Conservation (phyloP, 129 eudicot species). For the Chrysanthemum seticuspe region DNA sequence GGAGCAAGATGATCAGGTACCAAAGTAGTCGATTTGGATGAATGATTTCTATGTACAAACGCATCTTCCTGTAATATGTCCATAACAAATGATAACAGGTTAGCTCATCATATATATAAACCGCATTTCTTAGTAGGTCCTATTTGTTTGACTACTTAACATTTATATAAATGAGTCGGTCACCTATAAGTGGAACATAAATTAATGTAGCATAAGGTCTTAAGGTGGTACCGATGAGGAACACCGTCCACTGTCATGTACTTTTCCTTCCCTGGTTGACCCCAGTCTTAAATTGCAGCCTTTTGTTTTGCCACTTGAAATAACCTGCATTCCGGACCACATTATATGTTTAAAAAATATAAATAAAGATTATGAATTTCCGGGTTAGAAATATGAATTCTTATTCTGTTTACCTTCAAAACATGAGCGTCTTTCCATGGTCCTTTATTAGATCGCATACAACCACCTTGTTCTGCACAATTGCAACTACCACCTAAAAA, state of each 20-base stretch:
- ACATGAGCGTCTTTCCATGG: conserved; percentile 75
- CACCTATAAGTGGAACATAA: neutral
- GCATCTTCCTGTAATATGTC: conserved; percentile 22
- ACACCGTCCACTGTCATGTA: conserved; percentile 22
- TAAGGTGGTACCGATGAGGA: conserved; percentile 23
- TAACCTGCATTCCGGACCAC: conserved; percentile 38
- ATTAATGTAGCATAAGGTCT: neutral
- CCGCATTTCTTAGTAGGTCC: neutral
- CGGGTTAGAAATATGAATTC: neutral
- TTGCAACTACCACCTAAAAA: conserved; percentile 81
- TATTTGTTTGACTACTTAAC: neutral
- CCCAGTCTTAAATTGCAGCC: conserved; percentile 12
- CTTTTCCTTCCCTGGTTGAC: conserved; percentile 15
- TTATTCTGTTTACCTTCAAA: conserved; percentile 42
- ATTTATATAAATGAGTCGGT: neutral
- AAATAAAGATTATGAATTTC: neutral
- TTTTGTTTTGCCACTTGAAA: conserved; percentile 28
- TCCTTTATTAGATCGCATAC: conserved; percentile 73
- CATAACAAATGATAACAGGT: neutral
- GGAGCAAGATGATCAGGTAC: conserved; percentile 30
- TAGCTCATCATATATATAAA: neutral
- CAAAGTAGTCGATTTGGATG: conserved; percentile 27
- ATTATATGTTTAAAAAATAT: neutral
- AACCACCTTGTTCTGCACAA: conserved; percentile 71
- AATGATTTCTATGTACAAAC: conserved; percentile 25